Evolutionary conservation across 2,329 filamentous ascomycete species (phyloP), one percentile per base, ranked within the genome.

Genomic region (Chaetomium strumarium): DNA sequence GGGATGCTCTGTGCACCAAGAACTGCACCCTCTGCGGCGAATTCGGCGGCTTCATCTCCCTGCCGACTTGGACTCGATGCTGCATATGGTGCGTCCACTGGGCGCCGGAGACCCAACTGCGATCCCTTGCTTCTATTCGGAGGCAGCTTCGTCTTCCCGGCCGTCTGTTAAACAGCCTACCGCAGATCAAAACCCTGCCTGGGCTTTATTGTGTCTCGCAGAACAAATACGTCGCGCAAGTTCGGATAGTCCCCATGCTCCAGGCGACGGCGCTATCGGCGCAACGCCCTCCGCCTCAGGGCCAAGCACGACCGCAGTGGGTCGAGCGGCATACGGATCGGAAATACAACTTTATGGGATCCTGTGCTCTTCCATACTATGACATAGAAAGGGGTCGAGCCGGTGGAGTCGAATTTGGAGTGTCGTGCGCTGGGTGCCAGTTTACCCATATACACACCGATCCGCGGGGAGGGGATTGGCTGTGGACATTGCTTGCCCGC

Each of bases 351-450:
- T 66, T 63, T 36, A 62, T 64, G 62, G 64, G 38, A 1, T 60
- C 60, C 11, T 66, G 65, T 51, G 62, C 60, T 38, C 56, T 68
- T 40, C 62, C 65, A 41, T 60, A 56, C 44, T 66, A 63, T 52
- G 58, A 67, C 50, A 50, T 33, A 55, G 53, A 20, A 56, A 62
- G 60, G 37, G 58, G 58, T 31, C 56, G 45, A 47, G 57, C 63
- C 40, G 58, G 58, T 31, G 56, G 45, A 47, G 57, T 63, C 40
- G 65, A 69, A 51, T 30, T 62, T 37, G 65, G 63, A 57, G 42
- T 68, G 30, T 67, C 58, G 40, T 68, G 66, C 60, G 63, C 63
- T 36, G 66, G 66, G 31, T 68, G 65, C 59, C 62, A 64, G 58
- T 60, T 66, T 42, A 60, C 62, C 47, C n/a, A n/a, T n/a, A n/a